Evolutionary conservation across 2,329 filamentous ascomycete genomes (phyloP).

Genomic region (Ophiocordyceps camponoti-floridani): DNA sequence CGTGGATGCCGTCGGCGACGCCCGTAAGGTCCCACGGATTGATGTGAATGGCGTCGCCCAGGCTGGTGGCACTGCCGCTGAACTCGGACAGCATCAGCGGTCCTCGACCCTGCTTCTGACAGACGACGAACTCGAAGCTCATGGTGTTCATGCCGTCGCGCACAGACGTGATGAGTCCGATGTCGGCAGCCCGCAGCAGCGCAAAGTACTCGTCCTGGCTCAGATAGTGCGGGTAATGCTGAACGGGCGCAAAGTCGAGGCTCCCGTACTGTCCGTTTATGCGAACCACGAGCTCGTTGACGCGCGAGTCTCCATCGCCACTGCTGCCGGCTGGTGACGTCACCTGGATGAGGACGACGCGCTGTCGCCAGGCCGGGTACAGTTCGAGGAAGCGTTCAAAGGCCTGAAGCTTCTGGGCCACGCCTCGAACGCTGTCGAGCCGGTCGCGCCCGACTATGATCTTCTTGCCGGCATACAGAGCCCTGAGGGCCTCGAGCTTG

Average conservation of each 20-base stretch:
- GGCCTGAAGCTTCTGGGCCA: slow-evolving; percentile 88
- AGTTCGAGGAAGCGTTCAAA: slow-evolving; percentile 84
- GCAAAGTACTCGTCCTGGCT: slow-evolving; percentile 86
- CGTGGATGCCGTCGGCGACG: slow-evolving; percentile 68
- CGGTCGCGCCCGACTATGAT: slow-evolving; percentile 89
- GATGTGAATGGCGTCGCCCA: slow-evolving; percentile 80
- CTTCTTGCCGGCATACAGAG: slow-evolving; percentile 75
- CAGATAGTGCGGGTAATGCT: slow-evolving; percentile 89
- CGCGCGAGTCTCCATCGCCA: slow-evolving; percentile 62
- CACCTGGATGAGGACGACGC: slow-evolving; percentile 87
- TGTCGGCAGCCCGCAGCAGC: slow-evolving; percentile 74
- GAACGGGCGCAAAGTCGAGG: slow-evolving; percentile 74
- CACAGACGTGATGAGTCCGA: slow-evolving; percentile 87
- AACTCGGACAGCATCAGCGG: slow-evolving; percentile 93
- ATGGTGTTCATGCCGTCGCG: slow-evolving; percentile 97
- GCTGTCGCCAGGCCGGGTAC: slow-evolving; percentile 81
- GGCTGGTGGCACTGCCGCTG: slow-evolving; percentile 76
- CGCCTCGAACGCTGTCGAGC: slow-evolving; percentile 81
- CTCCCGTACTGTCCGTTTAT: slow-evolving; percentile 88
- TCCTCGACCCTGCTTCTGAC: slow-evolving; percentile 71
- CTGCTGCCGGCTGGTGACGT: slow-evolving; percentile 73
- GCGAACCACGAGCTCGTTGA: slow-evolving; percentile 75
- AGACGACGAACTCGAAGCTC: slow-evolving; percentile 84
- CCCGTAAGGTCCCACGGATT: slow-evolving; percentile 87
- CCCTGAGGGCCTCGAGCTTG: slow-evolving; percentile 53